Evolutionary conservation across 257 asterid genomes (phyloP).

Genomic region (Nicotiana attenuata): DNA sequence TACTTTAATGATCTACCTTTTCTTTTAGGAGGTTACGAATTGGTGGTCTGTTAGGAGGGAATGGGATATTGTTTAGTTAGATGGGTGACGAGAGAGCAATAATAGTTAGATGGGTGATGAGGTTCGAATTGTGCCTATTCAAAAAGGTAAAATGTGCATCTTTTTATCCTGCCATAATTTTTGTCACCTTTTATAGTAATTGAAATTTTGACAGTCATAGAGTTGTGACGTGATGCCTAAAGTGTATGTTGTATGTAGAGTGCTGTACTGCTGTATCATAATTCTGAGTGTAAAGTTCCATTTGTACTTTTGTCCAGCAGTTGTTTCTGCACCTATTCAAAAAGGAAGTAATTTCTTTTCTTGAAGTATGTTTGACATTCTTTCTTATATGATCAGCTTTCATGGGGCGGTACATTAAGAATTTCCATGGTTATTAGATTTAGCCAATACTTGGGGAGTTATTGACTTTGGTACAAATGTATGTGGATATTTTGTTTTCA

Average conservation of each 20-base stretch:
- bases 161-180: neutral
- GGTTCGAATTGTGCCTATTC: too few relatives aligned
- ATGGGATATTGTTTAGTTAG: neutral
- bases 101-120: neutral
- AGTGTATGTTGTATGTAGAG: neutral
- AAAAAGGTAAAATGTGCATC: neutral
- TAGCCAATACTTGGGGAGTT: too few relatives aligned
- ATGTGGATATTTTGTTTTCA: too few relatives aligned
- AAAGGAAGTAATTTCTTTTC: neutral
- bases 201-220: neutral
- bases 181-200: neutral
- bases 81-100: neutral
- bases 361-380: neutral
- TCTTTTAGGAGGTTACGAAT: neutral
- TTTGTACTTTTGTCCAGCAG: neutral
- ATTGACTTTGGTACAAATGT: too few relatives aligned
- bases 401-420: neutral
- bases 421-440: neutral
- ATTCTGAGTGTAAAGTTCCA: neutral
- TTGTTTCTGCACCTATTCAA: neutral
- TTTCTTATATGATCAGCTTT: neutral
- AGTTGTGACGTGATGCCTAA: neutral
- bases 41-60: slow-evolving; percentile 4
- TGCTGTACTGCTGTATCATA: neutral
- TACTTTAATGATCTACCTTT: neutral